These are phyloP conservation scores for Pezicula radicicola DNA, from an alignment of 2,329 filamentous ascomycete genomes.

Conservation along the genomic window DNA sequence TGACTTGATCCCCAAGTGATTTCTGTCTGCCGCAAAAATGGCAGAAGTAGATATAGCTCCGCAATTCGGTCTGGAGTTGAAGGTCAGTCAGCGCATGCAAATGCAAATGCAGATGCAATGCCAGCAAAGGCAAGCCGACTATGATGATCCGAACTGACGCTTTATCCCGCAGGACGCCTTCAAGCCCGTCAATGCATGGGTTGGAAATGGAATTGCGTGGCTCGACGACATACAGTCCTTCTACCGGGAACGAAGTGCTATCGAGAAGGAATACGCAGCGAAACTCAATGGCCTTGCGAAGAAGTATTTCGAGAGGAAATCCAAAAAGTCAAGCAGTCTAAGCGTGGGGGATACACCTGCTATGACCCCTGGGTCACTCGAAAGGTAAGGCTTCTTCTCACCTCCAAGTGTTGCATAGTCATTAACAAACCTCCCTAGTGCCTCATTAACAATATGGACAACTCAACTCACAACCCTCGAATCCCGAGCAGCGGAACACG, in stretches of 20 bases:
- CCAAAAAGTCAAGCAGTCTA: constrained; percentile 79
- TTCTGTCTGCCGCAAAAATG: constrained; percentile 46
- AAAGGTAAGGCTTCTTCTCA: constrained; percentile 55
- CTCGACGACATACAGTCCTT: constrained; percentile 96
- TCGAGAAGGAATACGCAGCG: constrained; percentile 94
- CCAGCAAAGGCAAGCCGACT: neutral
- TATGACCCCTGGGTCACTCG: constrained; percentile 92
- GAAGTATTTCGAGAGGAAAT: constrained; percentile 97
- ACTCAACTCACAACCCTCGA: constrained; percentile 91
- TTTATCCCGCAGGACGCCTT: constrained; percentile 74
- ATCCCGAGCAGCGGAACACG: constrained; percentile 82
- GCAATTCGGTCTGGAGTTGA: constrained; percentile 90
- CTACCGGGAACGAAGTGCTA: constrained; percentile 88
- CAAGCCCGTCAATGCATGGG: constrained; percentile 92
- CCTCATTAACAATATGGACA: constrained; percentile 94
- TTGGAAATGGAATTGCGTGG: constrained; percentile 85
- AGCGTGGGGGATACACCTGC: constrained; percentile 92
- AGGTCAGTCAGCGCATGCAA: constrained; percentile 53
- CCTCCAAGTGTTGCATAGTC: neutral
- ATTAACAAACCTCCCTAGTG: constrained; percentile 45
- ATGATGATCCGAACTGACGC: constrained; percentile 7
- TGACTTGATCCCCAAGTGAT: constrained; percentile 12
- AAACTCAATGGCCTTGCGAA: constrained; percentile 86
- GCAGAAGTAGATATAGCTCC: constrained; percentile 78
- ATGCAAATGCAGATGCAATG: neutral